Evolutionary conservation across 495 filamentous ascomycete genomes (phyloP), one percentile per base, ranked within the genome.

Genomic region (Neurospora terricola): DNA sequence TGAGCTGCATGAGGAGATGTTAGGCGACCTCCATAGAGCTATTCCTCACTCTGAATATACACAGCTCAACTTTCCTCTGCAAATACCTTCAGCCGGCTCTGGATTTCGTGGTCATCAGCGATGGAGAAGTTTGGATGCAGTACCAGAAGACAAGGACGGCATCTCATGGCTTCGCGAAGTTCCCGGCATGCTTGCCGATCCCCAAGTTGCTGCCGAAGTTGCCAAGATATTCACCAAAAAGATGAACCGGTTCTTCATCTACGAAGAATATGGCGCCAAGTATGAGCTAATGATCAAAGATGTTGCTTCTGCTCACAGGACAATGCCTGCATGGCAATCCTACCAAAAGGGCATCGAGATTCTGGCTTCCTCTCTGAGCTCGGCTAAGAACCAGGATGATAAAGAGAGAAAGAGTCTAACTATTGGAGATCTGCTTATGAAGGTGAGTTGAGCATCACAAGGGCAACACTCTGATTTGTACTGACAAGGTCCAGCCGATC

Each of bases 291-390:
- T 97, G 83, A 86, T 90, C 38, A 89, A 92, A 75, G 93, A 96
- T 72, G 82, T 95, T 38, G 87, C 87, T n/a, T 84, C 89, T 10
- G 83, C 91, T 18, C 91, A 91, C 43, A 87, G 88, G 66, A 88
- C 87, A 14, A 85, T 94, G 72, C 88, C 91, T 34, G 86, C 91
- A n/a, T 97, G 93, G 93, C 84, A 88, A 69, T 85, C 87, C 6
- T 94, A 92, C 76, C 94, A 97, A 75, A 91, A 90, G 79, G 96
- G 95, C 4, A 90, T 97, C 12, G 96, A 99, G 82, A 90, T 92
- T 21, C 81, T 98, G 68, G 91, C 92, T 9, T 90, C 91, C 68
- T 91, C 93, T 5, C 81, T 96, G 10, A 86, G 88, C 21, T 91
- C 94, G 0, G 87, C 88, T 10, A 91, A 94, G 72, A 89, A 85